Evolutionary conservation across 306 rosid species (phyloP), one percentile per base, ranked within the genome.

Genomic region (Glycine latifolia): DNA sequence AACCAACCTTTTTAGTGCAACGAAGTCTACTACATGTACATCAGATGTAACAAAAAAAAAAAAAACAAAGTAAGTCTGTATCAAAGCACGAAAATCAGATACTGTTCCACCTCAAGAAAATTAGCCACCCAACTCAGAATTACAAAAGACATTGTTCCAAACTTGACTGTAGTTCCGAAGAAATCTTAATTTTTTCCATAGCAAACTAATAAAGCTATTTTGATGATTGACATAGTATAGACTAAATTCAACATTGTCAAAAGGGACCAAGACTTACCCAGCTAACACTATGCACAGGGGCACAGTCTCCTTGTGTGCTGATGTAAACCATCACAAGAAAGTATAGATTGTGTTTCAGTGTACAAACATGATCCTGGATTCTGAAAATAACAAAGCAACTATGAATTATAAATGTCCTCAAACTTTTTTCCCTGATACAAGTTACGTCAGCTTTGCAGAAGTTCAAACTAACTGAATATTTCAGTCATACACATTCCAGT

Each of bases 341-440:
- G 91, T 80, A 89, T 72, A 49, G 97, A 82, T 43, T 82, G 89
- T 8, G 90, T 82, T 62, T 87, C 79, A 47, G 88, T 87, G 87
- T 83, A 93, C 85, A 95, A 90, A 86, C 99, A 95, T 69, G 97
- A 89, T 87, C 95, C 97, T 53, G 99, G 97, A 82, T 85, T 95
- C 99, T 95, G 92, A 83, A 26, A 75, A 44, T 11, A 63, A 50
- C 47, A 82, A 65, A 76, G 62, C 33, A 60, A 67, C 31, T 56
- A 77, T 67, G 62, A 60, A 7, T 47, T 31, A 58, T 33, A 56
- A 65, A 76, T 62, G 78, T 76, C 31, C 31, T 26, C 31, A 26
- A 26, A 26, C 31, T 26, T 26, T 26, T 26, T 26, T 26, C 31
- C 31, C 52, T 82, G 52, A 60, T 31, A 54, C 39, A 50, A 74